These are phyloP conservation scores for Gryganskiella cystojenkinii DNA, from an alignment of 192 early-diverging fungal species.

Conservation along the genomic window DNA sequence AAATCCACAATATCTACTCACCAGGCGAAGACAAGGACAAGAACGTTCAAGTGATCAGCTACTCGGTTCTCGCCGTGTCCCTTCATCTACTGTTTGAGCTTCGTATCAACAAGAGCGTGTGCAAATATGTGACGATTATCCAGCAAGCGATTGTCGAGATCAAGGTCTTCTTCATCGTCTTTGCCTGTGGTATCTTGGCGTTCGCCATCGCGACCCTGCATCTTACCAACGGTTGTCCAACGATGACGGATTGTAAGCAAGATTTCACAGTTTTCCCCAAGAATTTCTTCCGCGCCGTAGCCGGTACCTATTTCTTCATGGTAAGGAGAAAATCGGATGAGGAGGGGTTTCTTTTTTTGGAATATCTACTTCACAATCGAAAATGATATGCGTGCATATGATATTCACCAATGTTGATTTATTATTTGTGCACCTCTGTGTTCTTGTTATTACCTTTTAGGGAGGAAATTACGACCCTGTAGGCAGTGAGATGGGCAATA, in stretches of 20 bases:
- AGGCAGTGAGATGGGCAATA: neutral
- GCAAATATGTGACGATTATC: constrained; percentile 31
- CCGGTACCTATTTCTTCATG: constrained; percentile 20
- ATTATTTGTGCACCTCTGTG: no score
- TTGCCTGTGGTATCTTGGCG: constrained; percentile 8
- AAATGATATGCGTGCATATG: no score
- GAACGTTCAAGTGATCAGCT: constrained; percentile 7
- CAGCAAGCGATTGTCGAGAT: constrained; percentile 24
- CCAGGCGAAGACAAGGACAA: neutral
- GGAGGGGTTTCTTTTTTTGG: no score
- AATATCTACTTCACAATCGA: no score
- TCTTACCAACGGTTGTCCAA: constrained; percentile 7
- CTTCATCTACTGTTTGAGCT: constrained; percentile 26
- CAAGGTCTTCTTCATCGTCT: constrained; percentile 25
- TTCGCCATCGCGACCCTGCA: constrained; percentile 22
- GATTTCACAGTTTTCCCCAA: constrained; percentile 10
- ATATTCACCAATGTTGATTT: no score
- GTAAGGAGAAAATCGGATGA: no score
- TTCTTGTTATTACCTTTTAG: no score
- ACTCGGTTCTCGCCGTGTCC: constrained; percentile 17
- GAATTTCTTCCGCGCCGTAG: constrained; percentile 9
- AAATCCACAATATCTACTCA: neutral
- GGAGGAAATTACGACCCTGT: constrained; percentile 6
- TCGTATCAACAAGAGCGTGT: constrained; percentile 13
- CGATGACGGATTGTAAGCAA: neutral